Conservation (phyloP, 805 yeast genomes). For the Candida boleticola region DNA sequence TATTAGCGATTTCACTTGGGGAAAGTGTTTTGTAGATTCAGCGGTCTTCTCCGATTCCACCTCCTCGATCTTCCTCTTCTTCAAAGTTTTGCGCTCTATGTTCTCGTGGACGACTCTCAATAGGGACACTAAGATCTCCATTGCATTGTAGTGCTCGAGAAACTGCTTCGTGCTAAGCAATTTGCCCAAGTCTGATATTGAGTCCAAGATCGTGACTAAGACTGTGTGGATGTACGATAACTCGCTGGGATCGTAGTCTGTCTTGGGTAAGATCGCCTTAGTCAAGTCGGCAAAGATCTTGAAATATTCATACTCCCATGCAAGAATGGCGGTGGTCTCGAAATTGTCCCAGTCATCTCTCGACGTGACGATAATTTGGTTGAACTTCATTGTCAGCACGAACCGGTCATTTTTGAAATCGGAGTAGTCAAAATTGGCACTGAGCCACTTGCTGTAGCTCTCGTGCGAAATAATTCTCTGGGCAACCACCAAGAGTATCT, state of each 20-base stretch:
- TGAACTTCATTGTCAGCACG: constrained; percentile 18
- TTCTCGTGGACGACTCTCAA: constrained; percentile 42
- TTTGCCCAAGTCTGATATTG: constrained; percentile 40
- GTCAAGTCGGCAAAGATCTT: constrained; percentile 15
- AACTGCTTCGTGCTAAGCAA: constrained; percentile 40
- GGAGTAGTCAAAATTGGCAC: not conserved
- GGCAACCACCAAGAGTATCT: constrained; percentile 19
- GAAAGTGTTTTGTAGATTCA: constrained; percentile 36
- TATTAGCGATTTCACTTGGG: constrained; percentile 62
- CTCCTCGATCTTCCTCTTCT: constrained; percentile 12
- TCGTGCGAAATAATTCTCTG: constrained; percentile 27
- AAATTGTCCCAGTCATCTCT: constrained; percentile 41
- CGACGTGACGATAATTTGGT: constrained; percentile 37
- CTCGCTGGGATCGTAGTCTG: constrained; percentile 10
- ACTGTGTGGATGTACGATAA: constrained; percentile 12
- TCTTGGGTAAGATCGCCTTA: constrained; percentile 11
- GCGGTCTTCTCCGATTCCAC: constrained; percentile 2
- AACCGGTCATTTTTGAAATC: not conserved
- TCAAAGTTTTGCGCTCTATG: constrained; percentile 33
- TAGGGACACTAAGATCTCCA: constrained; percentile 33
- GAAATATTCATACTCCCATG: constrained; percentile 40
- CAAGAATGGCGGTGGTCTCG: constrained; percentile 34
- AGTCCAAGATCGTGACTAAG: constrained; percentile 33
- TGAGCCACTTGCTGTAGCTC: constrained; percentile 25
- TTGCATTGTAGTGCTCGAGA: constrained; percentile 37